Conservation (phyloP, 1,284 basidiomycete species). For the Lentinula novae-zelandiae region DNA sequence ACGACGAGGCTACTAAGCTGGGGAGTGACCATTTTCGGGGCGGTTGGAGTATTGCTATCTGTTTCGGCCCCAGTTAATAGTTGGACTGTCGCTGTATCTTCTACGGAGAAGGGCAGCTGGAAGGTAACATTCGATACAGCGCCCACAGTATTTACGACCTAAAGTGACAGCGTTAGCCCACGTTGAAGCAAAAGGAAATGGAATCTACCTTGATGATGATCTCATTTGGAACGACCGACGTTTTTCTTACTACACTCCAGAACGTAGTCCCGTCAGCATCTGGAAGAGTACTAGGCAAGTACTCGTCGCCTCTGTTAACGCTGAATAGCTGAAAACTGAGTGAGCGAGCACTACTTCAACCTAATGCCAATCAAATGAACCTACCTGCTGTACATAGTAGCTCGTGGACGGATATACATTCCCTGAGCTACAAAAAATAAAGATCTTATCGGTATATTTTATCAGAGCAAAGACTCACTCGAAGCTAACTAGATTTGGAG, state of each 20-base stretch:
- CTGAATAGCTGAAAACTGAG: conserved; percentile 42
- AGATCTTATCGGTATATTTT: conserved; percentile 11
- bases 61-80: conserved; percentile 44
- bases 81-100: conserved; percentile 37
- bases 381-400: conserved; percentile 64
- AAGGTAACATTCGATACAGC: conserved; percentile 43
- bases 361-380: neutral
- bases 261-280: conserved; percentile 42
- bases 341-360: neutral
- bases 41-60: conserved; percentile 51
- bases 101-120: conserved; percentile 49
- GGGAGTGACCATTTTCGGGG: conserved; percentile 45
- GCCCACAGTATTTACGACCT: conserved; percentile 53
- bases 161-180: neutral
- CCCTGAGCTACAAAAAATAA: conserved; percentile 37
- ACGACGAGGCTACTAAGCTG: conserved; percentile 39
- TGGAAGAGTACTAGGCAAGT: conserved; percentile 62
- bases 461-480: conserved; percentile 39
- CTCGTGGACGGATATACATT: conserved; percentile 56
- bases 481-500: conserved; percentile 64
- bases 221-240: conserved; percentile 28
- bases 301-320: conserved; percentile 55
- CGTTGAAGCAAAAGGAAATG: neutral
- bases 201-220: conserved; percentile 55
- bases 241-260: conserved; percentile 59